phyloP scores from a whole-genome alignment of 305 asterid species.

The Coffea humblotiana region DNA sequence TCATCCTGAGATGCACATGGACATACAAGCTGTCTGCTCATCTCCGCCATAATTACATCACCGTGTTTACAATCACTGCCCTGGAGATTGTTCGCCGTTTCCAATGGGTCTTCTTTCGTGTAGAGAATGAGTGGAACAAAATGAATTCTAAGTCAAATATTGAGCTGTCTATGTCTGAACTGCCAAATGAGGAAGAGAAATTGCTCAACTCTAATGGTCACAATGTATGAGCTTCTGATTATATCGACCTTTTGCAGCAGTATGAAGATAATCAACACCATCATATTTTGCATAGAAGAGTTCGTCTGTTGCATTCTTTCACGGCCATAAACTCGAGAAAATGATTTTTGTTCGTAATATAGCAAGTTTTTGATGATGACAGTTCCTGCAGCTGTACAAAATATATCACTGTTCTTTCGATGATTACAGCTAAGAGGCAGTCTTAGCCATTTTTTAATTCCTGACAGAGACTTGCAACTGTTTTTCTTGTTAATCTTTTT shows the following conservation, averaged over 20 bases:
- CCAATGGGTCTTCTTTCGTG: slow-evolving; percentile 98
- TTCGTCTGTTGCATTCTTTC: background rate
- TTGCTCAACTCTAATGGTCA: slow-evolving; percentile 68
- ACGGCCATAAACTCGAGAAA: background rate
- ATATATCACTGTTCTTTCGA: background rate
- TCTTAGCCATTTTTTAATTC: background rate
- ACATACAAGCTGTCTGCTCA: slow-evolving; percentile 98
- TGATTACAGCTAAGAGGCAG: background rate
- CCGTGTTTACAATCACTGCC: slow-evolving; percentile 73
- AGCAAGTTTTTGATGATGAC: slow-evolving; percentile 6
- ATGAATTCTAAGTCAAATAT: slow-evolving; percentile 53
- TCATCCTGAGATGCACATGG: slow-evolving; percentile 94
- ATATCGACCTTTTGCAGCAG: background rate
- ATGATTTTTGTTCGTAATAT: slow-evolving; percentile 14
- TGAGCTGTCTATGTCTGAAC: slow-evolving; percentile 51
- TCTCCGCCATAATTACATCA: slow-evolving; percentile 90
- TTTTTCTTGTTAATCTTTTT: background rate
- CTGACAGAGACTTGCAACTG: background rate
- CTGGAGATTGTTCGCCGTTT: slow-evolving; percentile 93
- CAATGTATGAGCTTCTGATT: slow-evolving; percentile 42
- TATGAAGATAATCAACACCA: background rate
- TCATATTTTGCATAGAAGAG: background rate
- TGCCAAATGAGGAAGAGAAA: slow-evolving; percentile 66
- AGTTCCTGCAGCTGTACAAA: slow-evolving; percentile 11
- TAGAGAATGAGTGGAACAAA: slow-evolving; percentile 93